Base-by-base conservation (phyloP, 208 protist species). In the Acanthamoeba quina region DNA sequence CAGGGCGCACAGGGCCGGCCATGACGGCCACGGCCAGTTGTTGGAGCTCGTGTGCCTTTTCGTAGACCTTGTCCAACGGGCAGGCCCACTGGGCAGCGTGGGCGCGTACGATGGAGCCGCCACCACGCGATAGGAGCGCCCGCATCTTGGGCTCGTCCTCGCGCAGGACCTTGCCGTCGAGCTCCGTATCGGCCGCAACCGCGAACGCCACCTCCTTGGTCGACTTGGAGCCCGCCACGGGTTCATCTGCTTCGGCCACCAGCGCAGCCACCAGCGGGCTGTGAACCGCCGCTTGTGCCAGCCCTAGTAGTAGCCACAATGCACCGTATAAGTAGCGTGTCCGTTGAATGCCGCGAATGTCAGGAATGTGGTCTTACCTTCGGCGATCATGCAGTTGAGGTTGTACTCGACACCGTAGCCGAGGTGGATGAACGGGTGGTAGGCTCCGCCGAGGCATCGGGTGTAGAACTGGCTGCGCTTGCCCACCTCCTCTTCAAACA, bases 371-470 rank as follows among this genome's bases (percentile, higher is more conserved):
- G n/a, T n/a, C n/a, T n/a, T n/a, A 76, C 68, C 78, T 62, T 86
- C 78, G 52, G 78, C 78, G 24, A 86, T 86, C 78, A 86, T 86
- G 52, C 49, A 56, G 49, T 86, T 86, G 29, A 86, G 78, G 34
- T 62, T 86, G 78, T 37, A 86, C 52, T 86, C 78, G 9, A 86
- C 49, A 1, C 78, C 78, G 52, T 86, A 86, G 34, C 78, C 78
- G 0, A 86, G 26, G 21, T 86, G 78, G 31, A 86, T 86, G 49
- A 86, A 41, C 11, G 78, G 49, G 34, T 86, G 78, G 29, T 86
- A 86, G 78, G 78, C 78, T 1, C 78, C 78, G 13, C n/a, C 24
- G 5, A 86, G 78, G 78, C 9, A 86, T 0, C 78, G 41, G 21
- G 49, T 3, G 49, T 86, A 62, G 78, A 86, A 86, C 49, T 86